phyloP scores from a whole-genome alignment of 2,329 filamentous ascomycete species.

The Cercospora zeina region DNA sequence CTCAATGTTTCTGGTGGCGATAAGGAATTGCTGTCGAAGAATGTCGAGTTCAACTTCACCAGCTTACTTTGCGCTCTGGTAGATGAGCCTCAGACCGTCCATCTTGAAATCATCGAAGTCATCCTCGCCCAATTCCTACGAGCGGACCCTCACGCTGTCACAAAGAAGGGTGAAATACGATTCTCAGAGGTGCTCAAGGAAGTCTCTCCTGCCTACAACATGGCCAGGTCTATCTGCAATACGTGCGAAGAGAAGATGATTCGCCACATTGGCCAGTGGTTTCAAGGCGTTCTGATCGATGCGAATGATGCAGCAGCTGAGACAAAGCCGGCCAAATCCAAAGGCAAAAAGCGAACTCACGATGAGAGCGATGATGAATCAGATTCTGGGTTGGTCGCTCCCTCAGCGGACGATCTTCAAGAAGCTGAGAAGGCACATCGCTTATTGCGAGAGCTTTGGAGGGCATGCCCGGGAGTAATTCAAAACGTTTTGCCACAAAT shows the following conservation, averaged over 20 bases:
- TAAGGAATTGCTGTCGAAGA: slow-evolving; percentile 83
- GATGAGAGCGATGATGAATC: slow-evolving; percentile 48
- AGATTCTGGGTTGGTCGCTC: slow-evolving; percentile 46
- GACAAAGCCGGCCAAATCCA: slow-evolving; percentile 54
- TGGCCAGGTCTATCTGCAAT: slow-evolving; percentile 93
- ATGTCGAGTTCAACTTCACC: slow-evolving; percentile 90
- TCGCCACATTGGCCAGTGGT: slow-evolving; percentile 90
- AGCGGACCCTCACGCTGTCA: slow-evolving; percentile 65
- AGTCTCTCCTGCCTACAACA: slow-evolving; percentile 88
- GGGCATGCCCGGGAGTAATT: slow-evolving; percentile 81
- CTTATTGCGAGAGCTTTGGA: slow-evolving; percentile 88
- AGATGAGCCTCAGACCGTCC: slow-evolving; percentile 77
- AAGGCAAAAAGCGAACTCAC: slow-evolving; percentile 39
- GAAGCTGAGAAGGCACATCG: slow-evolving; percentile 88
- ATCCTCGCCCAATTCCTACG: slow-evolving; percentile 95
- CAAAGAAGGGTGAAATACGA: slow-evolving; percentile 48
- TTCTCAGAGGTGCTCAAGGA: slow-evolving; percentile 62
- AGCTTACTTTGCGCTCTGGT: slow-evolving; percentile 80
- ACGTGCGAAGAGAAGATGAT: slow-evolving; percentile 90
- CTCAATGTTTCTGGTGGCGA: slow-evolving; percentile 70
- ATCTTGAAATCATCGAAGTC: slow-evolving; percentile 80
- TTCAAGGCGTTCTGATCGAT: slow-evolving; percentile 93
- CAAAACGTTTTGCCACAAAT: slow-evolving; percentile 92
- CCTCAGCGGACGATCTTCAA: slow-evolving; percentile 79
- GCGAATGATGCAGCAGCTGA: slow-evolving; percentile 53